A percentile compares a stretch with the other conserved stretches of the same genome.
Conservation (phyloP, 2,329 filamentous ascomycete species). For the Claviceps digitariae region DNA sequence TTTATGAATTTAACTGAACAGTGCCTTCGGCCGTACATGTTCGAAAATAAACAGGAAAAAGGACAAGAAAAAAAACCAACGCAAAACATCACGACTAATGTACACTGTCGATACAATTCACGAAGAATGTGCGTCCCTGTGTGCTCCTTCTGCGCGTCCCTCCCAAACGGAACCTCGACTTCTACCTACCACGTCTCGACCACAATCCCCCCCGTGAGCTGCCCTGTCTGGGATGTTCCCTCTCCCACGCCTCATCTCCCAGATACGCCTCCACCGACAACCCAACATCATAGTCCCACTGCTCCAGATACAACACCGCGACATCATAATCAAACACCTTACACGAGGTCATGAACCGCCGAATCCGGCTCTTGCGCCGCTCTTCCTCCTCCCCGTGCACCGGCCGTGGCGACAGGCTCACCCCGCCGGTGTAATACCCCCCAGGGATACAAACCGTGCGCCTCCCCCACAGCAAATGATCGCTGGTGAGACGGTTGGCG, state of each 20-base stretch:
- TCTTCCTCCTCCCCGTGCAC: conserved; percentile 65
- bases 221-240: conserved; percentile 38
- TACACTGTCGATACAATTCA: background rate
- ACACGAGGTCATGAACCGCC: conserved; percentile 66
- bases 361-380: conserved; percentile 52
- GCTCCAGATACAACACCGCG: conserved; percentile 61
- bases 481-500: conserved; percentile 56
- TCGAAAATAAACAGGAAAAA: no score
- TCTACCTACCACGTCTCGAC: conserved; percentile 16
- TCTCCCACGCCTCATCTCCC: conserved; percentile 66
- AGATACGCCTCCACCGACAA: conserved; percentile 49
- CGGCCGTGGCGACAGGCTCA: conserved; percentile 55
- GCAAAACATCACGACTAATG: conserved; percentile 7
- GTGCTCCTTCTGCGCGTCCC: no score
- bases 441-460: conserved; percentile 60
- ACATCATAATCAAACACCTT: conserved; percentile 68
- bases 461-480: conserved; percentile 57
- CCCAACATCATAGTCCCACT: conserved; percentile 52
- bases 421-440: conserved; percentile 51
- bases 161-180: conserved; percentile 20
- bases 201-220: conserved; percentile 10
- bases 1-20: conserved; percentile 13
- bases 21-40: conserved; percentile 7
- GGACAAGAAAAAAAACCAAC: background rate
- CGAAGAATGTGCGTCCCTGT: no score